A percentile compares a stretch with the other conserved stretches of the same genome.
phyloP scores from a whole-genome alignment of 139 green algal species.

The Nannochloris sp. region DNA sequence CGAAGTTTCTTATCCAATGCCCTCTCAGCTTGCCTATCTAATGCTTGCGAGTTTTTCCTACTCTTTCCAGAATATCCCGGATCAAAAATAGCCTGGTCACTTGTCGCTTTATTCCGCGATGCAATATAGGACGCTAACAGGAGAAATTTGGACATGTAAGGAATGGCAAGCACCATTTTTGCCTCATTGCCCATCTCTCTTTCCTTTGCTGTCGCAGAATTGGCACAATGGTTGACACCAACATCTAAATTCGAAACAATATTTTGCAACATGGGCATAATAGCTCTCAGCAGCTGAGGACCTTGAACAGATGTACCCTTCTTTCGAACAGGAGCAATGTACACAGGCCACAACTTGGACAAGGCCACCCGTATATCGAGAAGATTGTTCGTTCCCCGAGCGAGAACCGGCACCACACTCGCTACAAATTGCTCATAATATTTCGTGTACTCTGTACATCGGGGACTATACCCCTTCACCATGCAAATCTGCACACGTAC shows the following conservation, averaged over 20 bases:
- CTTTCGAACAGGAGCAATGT: neutral
- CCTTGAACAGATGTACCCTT: neutral
- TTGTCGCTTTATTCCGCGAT: conserved; percentile 39
- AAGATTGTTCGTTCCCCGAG: neutral
- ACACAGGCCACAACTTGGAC: neutral
- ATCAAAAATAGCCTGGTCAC: conserved; percentile 44
- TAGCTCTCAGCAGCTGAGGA: neutral
- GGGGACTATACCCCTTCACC: neutral
- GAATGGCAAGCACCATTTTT: conserved; percentile 29
- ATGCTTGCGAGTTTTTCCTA: conserved; percentile 14
- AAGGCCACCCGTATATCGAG: neutral
- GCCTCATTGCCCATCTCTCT: conserved; percentile 12
- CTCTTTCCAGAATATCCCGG: conserved; percentile 1
- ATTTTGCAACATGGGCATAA: neutral
- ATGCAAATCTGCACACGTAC: neutral
- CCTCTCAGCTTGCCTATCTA: conserved; percentile 35
- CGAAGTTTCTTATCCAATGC: conserved; percentile 38
- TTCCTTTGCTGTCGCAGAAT: neutral
- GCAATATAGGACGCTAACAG: conserved; percentile 47
- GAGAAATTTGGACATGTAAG: conserved; percentile 38
- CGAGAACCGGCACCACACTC: neutral
- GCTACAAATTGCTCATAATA: neutral
- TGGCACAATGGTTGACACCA: neutral
- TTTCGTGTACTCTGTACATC: neutral
- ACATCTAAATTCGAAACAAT: neutral